Evolutionary conservation across 108 stramenopile species (phyloP), one percentile per base, ranked within the genome.

Genomic region (Fragilaria radians): DNA sequence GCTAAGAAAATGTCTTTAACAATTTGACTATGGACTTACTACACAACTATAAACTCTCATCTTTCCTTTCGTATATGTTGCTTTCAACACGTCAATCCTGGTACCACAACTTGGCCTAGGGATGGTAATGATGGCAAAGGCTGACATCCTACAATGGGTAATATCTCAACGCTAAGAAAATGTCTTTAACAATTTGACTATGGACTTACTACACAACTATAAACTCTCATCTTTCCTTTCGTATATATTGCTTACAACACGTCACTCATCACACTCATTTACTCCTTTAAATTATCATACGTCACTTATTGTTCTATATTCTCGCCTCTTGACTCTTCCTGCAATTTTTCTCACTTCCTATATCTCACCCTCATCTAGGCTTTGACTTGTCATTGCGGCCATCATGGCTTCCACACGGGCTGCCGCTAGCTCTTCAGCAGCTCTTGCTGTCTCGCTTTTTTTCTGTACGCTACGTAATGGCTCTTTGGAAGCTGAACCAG

Each of bases 391-490:
- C 53, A 80, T 45, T n/a, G 65, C 59, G 18, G 65, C 59, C 82
- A 85, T 83, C 81, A 89, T 81, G 22, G 77, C 81, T 55, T 83
- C 79, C 7, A 89, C 80, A 49, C 82, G 77, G 17, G 75, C 74
- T 7, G 74, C 74, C 7, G 84, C 81, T 21, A 80, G 72, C n/a
- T 79, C 60, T 57, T 89, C 81, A 1, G 81, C 86, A 46, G 65
- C 64, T 9, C 4, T 4, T 36, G 32, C 55, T 2, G 55, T 34
- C 17, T 57, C 55, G 34, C 1, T 57, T 24, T 33, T 57, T 57
- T 32, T 57, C 32, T 26, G 24, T 26, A 2, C 26, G 3, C 26
- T 52, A 23, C 52, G 18, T 26, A 26, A 23, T 48, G 2, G 19
- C 22, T 4, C 47, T 48, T 19, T 22, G 52, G 23, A 19, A 19